A percentile compares a stretch with the other conserved stretches of the same genome.
Conservation (phyloP, 495 filamentous ascomycete genomes). For the Talaromyces proteolyticus region DNA sequence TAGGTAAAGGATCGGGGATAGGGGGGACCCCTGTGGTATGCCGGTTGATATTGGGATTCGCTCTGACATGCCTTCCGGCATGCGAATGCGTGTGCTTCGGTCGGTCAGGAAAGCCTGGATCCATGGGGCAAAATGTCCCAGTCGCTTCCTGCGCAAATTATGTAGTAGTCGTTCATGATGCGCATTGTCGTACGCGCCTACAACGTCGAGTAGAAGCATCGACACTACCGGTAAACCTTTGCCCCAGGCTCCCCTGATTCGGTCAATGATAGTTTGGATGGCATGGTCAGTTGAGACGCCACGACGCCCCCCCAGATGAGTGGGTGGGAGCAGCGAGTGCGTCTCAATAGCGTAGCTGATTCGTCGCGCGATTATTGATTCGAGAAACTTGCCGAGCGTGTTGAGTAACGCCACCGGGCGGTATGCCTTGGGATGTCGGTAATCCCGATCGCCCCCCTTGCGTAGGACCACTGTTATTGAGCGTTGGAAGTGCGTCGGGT, state of each 20-base stretch:
- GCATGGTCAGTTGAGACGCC: slow-evolving; percentile 13
- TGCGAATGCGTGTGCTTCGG: slow-evolving; percentile 8
- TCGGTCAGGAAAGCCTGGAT: slow-evolving; percentile 9
- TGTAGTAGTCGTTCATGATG: slow-evolving; percentile 14
- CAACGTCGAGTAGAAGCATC: neutral
- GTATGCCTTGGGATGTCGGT: slow-evolving; percentile 20
- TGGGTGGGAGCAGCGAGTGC: slow-evolving; percentile 13
- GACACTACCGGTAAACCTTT: neutral
- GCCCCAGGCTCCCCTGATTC: slow-evolving; percentile 13
- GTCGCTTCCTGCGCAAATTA: slow-evolving; percentile 11
- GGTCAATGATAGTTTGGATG: slow-evolving; percentile 15
- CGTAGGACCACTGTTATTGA: slow-evolving; percentile 22
- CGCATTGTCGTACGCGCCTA: slow-evolving; percentile 16
- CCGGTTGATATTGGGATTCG: slow-evolving; percentile 6
- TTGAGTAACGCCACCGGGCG: slow-evolving; percentile 25
- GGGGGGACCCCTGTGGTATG: slow-evolving; percentile 16
- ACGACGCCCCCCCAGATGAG: slow-evolving; percentile 16
- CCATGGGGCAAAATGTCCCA: slow-evolving; percentile 8
- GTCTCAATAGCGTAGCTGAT: slow-evolving; percentile 17
- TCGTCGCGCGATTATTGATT: slow-evolving; percentile 16
- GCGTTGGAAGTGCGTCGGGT: slow-evolving; percentile 16
- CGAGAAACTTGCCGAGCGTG: slow-evolving; percentile 24
- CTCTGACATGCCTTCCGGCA: slow-evolving; percentile 6
- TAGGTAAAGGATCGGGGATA: slow-evolving; percentile 20
- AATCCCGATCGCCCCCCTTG: slow-evolving; percentile 21